phyloP scores from a whole-genome alignment of 768 basidiomycete species.

The Guyanaporus albipodus region DNA sequence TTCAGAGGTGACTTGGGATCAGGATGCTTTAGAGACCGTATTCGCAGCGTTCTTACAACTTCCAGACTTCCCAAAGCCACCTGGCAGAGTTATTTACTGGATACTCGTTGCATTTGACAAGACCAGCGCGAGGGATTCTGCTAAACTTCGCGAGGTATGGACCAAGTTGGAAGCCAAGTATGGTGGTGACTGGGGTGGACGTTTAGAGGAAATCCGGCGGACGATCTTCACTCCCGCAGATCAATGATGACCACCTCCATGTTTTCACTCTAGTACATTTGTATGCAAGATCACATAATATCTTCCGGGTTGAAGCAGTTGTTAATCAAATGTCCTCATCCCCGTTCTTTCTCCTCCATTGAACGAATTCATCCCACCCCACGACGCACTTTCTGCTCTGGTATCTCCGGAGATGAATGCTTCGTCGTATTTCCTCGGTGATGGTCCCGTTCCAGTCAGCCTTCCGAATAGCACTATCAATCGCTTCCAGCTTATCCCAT shows the following conservation, averaged over 20 bases:
- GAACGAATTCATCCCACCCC: slow-evolving; percentile 71
- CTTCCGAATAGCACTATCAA: slow-evolving; percentile 90
- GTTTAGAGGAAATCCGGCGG: slow-evolving; percentile 41
- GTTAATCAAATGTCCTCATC: slow-evolving; percentile 30
- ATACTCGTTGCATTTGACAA: slow-evolving; percentile 61
- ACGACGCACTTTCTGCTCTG: slow-evolving; percentile 70
- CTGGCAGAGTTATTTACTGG: slow-evolving; percentile 55
- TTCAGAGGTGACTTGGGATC: slow-evolving; percentile 43
- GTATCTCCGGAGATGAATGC: slow-evolving; percentile 74
- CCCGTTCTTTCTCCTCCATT: slow-evolving; percentile 61
- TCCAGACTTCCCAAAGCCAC: slow-evolving; percentile 41
- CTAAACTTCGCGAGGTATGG: slow-evolving; percentile 55
- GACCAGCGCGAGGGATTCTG: slow-evolving; percentile 50
- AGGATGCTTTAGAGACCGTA: slow-evolving; percentile 50
- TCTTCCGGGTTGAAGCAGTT: too few relatives aligned
- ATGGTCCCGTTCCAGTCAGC: slow-evolving; percentile 85
- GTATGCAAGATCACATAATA: too few relatives aligned
- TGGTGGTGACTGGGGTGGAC: slow-evolving; percentile 40
- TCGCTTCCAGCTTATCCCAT: slow-evolving; percentile 86
- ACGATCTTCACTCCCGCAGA: slow-evolving; percentile 30
- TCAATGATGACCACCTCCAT: too few relatives aligned
- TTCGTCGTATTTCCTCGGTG: slow-evolving; percentile 76
- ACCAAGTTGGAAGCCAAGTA: slow-evolving; percentile 53
- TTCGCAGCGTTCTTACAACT: slow-evolving; percentile 63
- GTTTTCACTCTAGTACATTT: slow-evolving; percentile 7